Conservation (phyloP, 2,329 filamentous ascomycete genomes). For the Fusarium napiforme region DNA sequence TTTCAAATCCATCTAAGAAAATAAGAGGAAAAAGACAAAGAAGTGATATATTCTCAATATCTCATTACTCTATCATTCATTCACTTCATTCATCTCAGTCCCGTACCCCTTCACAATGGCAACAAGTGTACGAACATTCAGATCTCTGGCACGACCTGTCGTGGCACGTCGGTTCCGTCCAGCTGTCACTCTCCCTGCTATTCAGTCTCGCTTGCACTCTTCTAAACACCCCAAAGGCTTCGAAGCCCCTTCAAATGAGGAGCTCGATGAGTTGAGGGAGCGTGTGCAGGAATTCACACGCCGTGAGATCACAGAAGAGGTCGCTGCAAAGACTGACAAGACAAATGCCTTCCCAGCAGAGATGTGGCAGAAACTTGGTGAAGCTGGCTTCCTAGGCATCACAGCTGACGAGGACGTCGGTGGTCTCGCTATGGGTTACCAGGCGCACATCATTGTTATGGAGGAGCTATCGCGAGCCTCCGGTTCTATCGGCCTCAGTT, state of each 20-base stretch:
- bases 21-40: not conserved
- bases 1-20: not conserved
- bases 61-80: not conserved
- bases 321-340: slow-evolving; percentile 85
- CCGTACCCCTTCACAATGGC: slow-evolving; percentile 49
- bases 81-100: not conserved
- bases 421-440: slow-evolving; percentile 91
- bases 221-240: slow-evolving; percentile 72
- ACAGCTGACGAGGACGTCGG: slow-evolving; percentile 94
- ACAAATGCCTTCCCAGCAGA: slow-evolving; percentile 87
- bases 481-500: slow-evolving; percentile 86
- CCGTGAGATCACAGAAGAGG: slow-evolving; percentile 84
- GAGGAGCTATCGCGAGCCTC: slow-evolving; percentile 93
- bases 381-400: slow-evolving; percentile 90
- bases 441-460: slow-evolving; percentile 95
- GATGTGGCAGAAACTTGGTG: slow-evolving; percentile 95
- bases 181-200: slow-evolving; percentile 49
- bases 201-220: slow-evolving; percentile 61
- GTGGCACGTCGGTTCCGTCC: slow-evolving; percentile 39
- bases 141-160: slow-evolving; percentile 51
- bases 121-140: slow-evolving; percentile 54
- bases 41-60: slow-evolving; percentile 6
- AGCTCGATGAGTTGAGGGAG: slow-evolving; percentile 83
- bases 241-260: slow-evolving; percentile 73
- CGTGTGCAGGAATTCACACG: slow-evolving; percentile 89